Evolutionary conservation across 495 filamentous ascomycete species (phyloP).

Genomic region (Penicillium paxilli): DNA sequence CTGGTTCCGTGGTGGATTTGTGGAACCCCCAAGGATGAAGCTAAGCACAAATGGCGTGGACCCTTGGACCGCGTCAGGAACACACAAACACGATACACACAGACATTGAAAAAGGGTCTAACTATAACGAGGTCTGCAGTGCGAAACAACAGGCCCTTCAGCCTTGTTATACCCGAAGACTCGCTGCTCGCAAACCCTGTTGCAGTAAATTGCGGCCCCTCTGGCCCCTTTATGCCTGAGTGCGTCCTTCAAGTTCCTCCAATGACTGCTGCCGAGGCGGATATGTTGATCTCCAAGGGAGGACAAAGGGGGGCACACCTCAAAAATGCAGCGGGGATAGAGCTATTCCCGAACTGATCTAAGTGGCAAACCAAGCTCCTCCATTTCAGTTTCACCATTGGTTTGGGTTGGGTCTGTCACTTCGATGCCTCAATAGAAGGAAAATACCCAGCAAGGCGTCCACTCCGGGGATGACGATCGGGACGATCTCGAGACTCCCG

Average conservation of each 20-base stretch:
- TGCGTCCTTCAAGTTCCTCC: not conserved
- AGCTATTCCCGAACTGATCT: slow-evolving; percentile 2
- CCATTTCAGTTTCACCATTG: slow-evolving; percentile 4
- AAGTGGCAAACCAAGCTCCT: slow-evolving; percentile 2
- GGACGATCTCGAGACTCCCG: slow-evolving; percentile 1
- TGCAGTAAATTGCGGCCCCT: not conserved
- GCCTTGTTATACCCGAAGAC: not conserved
- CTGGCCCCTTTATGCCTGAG: too few species aligned
- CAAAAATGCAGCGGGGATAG: slow-evolving; percentile 6
- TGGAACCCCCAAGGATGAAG: slow-evolving; percentile 10
- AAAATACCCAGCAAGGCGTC: not conserved
- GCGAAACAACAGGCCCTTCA: too few species aligned
- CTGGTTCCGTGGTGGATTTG: not conserved
- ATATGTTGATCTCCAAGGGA: slow-evolving; percentile 5
- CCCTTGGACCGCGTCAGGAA: not conserved
- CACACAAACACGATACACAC: too few species aligned
- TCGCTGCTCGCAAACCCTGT: not conserved
- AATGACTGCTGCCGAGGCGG: not conserved
- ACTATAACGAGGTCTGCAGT: too few species aligned
- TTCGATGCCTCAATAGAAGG: not conserved
- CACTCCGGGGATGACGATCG: slow-evolving; percentile 13
- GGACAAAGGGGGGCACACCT: not conserved
- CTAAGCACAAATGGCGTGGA: slow-evolving; percentile 9
- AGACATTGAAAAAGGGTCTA: too few species aligned
- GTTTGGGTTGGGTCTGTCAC: not conserved